Evolutionary conservation across 2,329 filamentous ascomycete species (phyloP), one percentile per base, ranked within the genome.

Genomic region (Cercospora sp.): DNA sequence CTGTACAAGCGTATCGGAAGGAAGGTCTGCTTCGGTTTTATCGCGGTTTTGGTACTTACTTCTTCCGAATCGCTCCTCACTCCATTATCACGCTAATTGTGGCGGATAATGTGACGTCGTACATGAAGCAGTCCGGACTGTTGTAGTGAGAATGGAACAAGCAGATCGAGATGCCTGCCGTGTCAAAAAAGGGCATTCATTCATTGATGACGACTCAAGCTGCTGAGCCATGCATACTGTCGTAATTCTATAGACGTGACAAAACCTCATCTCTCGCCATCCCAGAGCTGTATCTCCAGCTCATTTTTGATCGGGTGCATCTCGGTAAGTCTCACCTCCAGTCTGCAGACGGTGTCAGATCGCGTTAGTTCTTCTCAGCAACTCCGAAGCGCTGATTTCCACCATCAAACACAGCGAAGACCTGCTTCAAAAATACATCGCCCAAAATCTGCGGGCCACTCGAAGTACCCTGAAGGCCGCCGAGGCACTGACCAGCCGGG

Each of bases 1-100:
- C 97, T 76, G 82, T 85, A 77, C 96, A 97, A 82, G 94, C 97
- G 21, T 88, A 91, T 24, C 89, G 85, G 76, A 91, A 97, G 74
- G 94, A 98, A 80, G 94, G 94, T 1, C 78, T 94, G 72, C 79
- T 94, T 81, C 87, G 94, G 70, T 97, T 98, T 81, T 98, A 98
- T 81, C 90, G 94, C 72, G 95, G 94, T 18, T 98, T 98, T 77
- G 90, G 91, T 68, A 98, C 95, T 45, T 98, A 98, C 81, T 97
- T 97, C 80, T 66, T 76, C 10, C 58, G 69, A 1, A 71, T 73
- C 18, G 69, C 71, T 21, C 71, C 71, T n/a, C 70, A 71, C 18
- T 66, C 68, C 0, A 67, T 73, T 5, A 71, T 73, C 18, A 70
- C 72, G 10, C 57, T 74, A 30, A 71, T 71, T 28, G 69, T 72